A percentile compares a stretch with the other conserved stretches of the same genome.
Conservation (phyloP, 768 basidiomycete genomes). For the Tulasnella sp. region DNA sequence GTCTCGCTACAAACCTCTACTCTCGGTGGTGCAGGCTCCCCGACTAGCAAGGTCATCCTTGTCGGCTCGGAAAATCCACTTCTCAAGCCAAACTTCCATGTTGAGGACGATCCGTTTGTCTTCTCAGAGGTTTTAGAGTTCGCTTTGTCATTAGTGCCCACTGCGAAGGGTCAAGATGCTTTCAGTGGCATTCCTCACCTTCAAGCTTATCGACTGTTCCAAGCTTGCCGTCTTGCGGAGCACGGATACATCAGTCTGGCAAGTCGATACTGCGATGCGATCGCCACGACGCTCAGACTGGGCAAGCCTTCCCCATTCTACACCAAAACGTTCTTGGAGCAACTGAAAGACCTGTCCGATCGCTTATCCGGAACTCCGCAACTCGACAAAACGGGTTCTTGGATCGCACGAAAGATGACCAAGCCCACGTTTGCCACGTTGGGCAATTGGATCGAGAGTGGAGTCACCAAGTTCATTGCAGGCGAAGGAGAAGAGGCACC, state of each 20-base stretch:
- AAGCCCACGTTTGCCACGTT: conserved; percentile 89
- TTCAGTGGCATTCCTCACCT: conserved; percentile 76
- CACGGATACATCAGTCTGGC: conserved; percentile 68
- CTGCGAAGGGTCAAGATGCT: conserved; percentile 72
- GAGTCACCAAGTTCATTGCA: conserved; percentile 88
- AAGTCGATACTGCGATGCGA: conserved; percentile 87
- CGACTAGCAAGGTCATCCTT: conserved; percentile 55
- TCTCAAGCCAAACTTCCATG: conserved; percentile 38
- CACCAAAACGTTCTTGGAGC: conserved; percentile 53
- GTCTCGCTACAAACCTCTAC: no score
- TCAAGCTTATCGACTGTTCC: conserved; percentile 76
- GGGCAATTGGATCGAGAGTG: conserved; percentile 84
- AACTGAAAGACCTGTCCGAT: conserved; percentile 67
- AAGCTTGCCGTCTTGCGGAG: conserved; percentile 67
- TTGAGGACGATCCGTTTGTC: conserved; percentile 64
- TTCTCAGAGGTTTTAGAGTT: conserved; percentile 90
- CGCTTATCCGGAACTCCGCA: conserved; percentile 62
- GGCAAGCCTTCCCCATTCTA: conserved; percentile 46
- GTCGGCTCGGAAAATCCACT: conserved; percentile 58
- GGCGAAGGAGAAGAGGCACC: conserved; percentile 55
- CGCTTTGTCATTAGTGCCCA: conserved; percentile 62
- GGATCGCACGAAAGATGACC: conserved; percentile 76
- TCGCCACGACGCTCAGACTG: conserved; percentile 46
- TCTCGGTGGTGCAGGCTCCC: conserved; percentile 57
- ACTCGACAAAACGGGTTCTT: conserved; percentile 66